Conservation (phyloP, 2,329 filamentous ascomycete genomes). For the Colletotrichum noveboracense region DNA sequence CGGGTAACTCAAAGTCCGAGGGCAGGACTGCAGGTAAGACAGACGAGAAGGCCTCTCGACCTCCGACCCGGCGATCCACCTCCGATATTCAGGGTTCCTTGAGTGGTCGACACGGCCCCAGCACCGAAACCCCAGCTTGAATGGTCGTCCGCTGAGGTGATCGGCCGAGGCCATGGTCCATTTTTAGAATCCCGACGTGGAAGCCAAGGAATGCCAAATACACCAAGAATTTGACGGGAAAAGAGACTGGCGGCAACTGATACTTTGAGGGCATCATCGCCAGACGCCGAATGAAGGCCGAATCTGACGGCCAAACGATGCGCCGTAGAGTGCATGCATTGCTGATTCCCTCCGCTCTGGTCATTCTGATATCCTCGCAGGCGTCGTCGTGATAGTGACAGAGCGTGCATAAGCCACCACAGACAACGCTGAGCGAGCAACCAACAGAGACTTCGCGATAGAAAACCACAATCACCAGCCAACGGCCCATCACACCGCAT, state of each 20-base stretch:
- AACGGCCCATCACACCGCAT: constrained; percentile 9
- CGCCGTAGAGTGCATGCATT: background rate
- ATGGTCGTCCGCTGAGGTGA: background rate
- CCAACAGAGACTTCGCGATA: background rate
- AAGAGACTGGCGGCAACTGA: constrained; percentile 4
- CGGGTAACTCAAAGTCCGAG: background rate
- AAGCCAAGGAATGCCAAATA: background rate
- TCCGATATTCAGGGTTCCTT: background rate
- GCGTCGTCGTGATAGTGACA: constrained; percentile 11
- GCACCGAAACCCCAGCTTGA: background rate
- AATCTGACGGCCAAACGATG: background rate
- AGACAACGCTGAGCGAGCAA: background rate
- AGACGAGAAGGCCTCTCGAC: background rate
- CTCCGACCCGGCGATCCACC: background rate
- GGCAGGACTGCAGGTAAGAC: background rate
- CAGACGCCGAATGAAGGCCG: background rate
- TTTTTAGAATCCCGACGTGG: background rate
- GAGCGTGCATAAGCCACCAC: background rate
- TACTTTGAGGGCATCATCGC: constrained; percentile 1
- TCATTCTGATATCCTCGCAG: background rate
- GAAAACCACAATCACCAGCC: background rate
- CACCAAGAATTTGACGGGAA: background rate
- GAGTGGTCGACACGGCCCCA: background rate
- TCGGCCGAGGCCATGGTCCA: background rate
- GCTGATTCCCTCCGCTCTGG: background rate